Base-by-base conservation (phyloP, 352 stramenopile species). In the Phytophthora hibernalis region DNA sequence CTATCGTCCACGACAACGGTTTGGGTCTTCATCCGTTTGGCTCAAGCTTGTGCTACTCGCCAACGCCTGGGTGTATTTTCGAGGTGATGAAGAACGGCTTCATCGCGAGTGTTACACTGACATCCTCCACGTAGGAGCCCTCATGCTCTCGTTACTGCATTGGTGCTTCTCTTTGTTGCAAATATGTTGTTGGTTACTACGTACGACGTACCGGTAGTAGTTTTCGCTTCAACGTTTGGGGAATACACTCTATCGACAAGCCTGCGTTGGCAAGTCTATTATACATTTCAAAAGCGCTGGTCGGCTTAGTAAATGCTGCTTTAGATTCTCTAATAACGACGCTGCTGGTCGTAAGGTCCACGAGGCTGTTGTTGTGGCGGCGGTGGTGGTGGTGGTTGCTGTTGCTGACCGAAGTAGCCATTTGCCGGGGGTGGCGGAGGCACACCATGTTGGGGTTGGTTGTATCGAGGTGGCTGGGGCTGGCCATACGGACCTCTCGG, bases 81-180 rank as follows among this genome's bases (percentile, higher is more conserved):
- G 87, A 96, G 65, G 83, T 95, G 44, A 84, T 95, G 72, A 91
- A 90, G 70, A 95, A 89, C 37, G 87, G 80, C 20, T 83, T 76
- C 50, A 79, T 95, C 37, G 87, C 84, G 11, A 95, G 83, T 59
- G 79, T 95, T 22, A 92, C 84, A 1, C 68, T 94, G 5, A 80
- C 59, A 26, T 65, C 54, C n/a, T 48, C 56, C 26, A 52, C 43
- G 24, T 77, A 68, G 37, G 43, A 37, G 37, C 5, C 37, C 16
- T 43, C 6, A 2, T 8, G 31, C 13, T 38, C 31, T 38, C 16
- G 31, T 3, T 37, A 15, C 9, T 38, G 31, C 31, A 9, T 31
- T 31, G 2, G 26, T 31, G 26, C 26, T n/a, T 38, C 31, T 38
- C 31, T 38, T 38, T 11, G 13, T 16, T 8, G 31, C 13, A 38